Evolutionary conservation across 1,139 yeast genomes (phyloP), one percentile per base, ranked within the genome.

Genomic region (Geotrichum fermentans): DNA sequence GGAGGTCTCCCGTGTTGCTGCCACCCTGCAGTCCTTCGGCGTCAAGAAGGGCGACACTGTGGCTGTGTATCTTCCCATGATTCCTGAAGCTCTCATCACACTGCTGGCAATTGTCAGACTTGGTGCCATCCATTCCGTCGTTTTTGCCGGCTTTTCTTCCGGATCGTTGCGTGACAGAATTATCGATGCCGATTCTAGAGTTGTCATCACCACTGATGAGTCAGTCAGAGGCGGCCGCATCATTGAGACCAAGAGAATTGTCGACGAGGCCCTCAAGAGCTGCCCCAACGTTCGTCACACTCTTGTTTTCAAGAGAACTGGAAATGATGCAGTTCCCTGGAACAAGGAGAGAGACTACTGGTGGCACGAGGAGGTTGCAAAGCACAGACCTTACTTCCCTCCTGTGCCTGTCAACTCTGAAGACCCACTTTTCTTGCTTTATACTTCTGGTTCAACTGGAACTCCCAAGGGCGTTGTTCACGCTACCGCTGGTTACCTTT

Each of bases 41-140:
- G 90, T 84, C 54, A 75, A 75, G 61, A 84, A 84, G 68, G 92
- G 92, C 55, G 94, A 85, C 62, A 80, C 90, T 5, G 92, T 85
- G 40, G 94, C 94, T 2, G 90, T 85, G 43, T 85, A 85, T 66
- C 73, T 85, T 66, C 95, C 94, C 57, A 85, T 85, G 95, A 82
- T 83, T 55, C 92, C 94, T 26, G 89, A 84, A 68, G 90, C 92
- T 1, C 61, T 85, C 54, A 75, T 83, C 39, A 77, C 94, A 1
- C 69, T 85, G 56, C 70, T 85, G 68, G 92, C 94, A 22, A 82
- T 84, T 64, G 74, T 75, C 20, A 76, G 95, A 69, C 74, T 85
- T 55, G 94, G 95, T 55, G 95, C 94, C 2, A 72, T 84, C 47
- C 95, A 85, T 66, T 82, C 90, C 10, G 94, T 84, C 40, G 84